Evolutionary conservation across 1,284 basidiomycete genomes (phyloP).

Genomic region (Pterulicium gracile): DNA sequence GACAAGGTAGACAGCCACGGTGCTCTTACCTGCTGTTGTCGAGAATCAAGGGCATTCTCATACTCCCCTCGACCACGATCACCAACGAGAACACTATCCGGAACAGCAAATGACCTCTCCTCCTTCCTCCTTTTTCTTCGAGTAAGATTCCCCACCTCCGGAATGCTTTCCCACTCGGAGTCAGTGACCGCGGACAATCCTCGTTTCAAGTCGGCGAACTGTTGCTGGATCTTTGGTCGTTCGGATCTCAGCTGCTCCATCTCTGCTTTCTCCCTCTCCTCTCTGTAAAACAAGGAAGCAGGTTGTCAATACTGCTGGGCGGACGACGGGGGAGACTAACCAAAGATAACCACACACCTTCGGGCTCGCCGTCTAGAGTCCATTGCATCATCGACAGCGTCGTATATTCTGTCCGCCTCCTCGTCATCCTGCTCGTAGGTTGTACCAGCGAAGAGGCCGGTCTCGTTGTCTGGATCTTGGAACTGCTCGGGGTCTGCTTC

Average conservation of each 20-base stretch:
- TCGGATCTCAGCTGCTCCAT: constrained; percentile 66
- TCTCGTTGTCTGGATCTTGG: constrained; percentile 97
- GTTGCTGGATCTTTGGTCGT: constrained; percentile 83
- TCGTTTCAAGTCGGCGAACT: constrained; percentile 93
- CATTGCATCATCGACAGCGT: constrained; percentile 83
- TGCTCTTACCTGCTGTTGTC: constrained; percentile 53
- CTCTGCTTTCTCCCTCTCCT: constrained; percentile 67
- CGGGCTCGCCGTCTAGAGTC: constrained; percentile 74
- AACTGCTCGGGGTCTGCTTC: constrained; percentile 84
- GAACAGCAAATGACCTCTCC: constrained; percentile 80
- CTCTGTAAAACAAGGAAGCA: constrained; percentile 32
- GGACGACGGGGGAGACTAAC: constrained; percentile 25
- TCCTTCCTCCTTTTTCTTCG: constrained; percentile 85
- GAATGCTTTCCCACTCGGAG: constrained; percentile 89
- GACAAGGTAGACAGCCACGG: background rate
- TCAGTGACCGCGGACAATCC: constrained; percentile 82
- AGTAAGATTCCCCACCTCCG: constrained; percentile 94
- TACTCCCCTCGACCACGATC: constrained; percentile 68
- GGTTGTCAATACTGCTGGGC: constrained; percentile 18
- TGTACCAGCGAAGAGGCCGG: constrained; percentile 89
- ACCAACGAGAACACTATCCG: constrained; percentile 86
- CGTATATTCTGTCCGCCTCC: constrained; percentile 94
- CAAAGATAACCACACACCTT: constrained; percentile 47
- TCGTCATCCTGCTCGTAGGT: constrained; percentile 98
- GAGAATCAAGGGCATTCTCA: constrained; percentile 61